Evolutionary conservation across 78 protist species (phyloP).

Genomic region (Chrysochromulina tobinii): DNA sequence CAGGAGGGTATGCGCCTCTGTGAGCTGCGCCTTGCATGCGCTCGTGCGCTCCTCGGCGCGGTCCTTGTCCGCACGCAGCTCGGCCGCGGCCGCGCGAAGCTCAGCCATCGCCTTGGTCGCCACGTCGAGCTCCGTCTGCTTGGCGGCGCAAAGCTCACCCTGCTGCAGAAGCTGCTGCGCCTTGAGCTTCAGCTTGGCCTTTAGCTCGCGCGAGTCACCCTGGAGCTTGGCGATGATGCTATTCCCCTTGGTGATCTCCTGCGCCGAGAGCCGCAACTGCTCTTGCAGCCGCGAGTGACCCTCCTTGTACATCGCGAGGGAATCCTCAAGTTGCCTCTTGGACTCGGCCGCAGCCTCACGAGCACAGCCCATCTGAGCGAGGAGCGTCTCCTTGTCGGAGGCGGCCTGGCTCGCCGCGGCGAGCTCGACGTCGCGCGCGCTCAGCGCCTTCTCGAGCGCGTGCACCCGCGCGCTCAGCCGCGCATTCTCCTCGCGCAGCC

Average conservation of each 20-base stretch:
- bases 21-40: background rate
- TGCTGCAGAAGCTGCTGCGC: background rate
- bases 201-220: background rate
- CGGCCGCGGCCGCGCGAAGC: background rate
- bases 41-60: background rate
- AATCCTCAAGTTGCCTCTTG: background rate
- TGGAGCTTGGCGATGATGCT: conserved; percentile 4
- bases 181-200: background rate
- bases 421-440: background rate
- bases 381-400: background rate
- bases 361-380: background rate
- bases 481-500: background rate
- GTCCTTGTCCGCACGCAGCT: background rate
- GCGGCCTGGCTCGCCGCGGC: background rate
- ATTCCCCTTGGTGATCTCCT: background rate
- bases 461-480: background rate
- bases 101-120: background rate
- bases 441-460: background rate
- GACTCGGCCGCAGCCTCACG: background rate
- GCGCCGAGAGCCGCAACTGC: background rate
- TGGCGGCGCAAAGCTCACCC: background rate
- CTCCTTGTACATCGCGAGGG: background rate
- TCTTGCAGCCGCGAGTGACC: background rate
- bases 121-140: background rate
- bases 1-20: background rate